A percentile compares a stretch with the other conserved stretches of the same genome.
Conservation (phyloP, 192 early-diverging fungal species). For the Cladochytrium replicatum region DNA sequence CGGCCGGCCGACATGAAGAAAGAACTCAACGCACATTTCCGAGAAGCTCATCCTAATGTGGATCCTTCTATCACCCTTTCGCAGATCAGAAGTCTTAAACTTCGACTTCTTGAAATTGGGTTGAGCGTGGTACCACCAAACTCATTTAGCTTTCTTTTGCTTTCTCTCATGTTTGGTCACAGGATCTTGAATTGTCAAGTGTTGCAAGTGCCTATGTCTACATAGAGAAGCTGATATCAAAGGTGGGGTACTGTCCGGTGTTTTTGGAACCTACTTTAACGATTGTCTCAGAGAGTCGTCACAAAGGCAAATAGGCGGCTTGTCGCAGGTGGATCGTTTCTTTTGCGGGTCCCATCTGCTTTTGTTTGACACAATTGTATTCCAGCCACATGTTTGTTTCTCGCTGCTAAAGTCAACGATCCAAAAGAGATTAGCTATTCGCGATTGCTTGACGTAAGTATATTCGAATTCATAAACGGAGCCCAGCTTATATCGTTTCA, state of each 20-base stretch:
- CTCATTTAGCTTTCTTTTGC: neutral
- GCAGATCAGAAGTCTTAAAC: slow-evolving; percentile 78
- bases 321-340: slow-evolving; percentile 49
- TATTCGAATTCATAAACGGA: too few relatives aligned
- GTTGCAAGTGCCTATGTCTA: slow-evolving; percentile 85
- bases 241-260: slow-evolving; percentile 26
- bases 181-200: slow-evolving; percentile 81
- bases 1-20: slow-evolving; percentile 73
- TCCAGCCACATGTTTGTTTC: slow-evolving; percentile 60
- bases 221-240: slow-evolving; percentile 89
- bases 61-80: slow-evolving; percentile 72
- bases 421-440: slow-evolving; percentile 58
- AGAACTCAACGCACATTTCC: slow-evolving; percentile 81
- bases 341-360: slow-evolving; percentile 2
- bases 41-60: slow-evolving; percentile 68
- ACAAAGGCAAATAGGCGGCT: slow-evolving; percentile 63
- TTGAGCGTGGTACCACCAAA: slow-evolving; percentile 18
- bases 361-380: slow-evolving; percentile 12
- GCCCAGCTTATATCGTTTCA: too few relatives aligned
- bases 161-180: neutral
- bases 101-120: slow-evolving; percentile 51
- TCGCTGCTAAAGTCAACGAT: slow-evolving; percentile 83
- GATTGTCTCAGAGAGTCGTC: slow-evolving; percentile 40
- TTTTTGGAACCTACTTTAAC: neutral
- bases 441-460: slow-evolving; percentile 45